Evolutionary conservation across 2,329 filamentous ascomycete genomes (phyloP), one percentile per base, ranked within the genome.

Genomic region (Hymenoscyphus repandus): DNA sequence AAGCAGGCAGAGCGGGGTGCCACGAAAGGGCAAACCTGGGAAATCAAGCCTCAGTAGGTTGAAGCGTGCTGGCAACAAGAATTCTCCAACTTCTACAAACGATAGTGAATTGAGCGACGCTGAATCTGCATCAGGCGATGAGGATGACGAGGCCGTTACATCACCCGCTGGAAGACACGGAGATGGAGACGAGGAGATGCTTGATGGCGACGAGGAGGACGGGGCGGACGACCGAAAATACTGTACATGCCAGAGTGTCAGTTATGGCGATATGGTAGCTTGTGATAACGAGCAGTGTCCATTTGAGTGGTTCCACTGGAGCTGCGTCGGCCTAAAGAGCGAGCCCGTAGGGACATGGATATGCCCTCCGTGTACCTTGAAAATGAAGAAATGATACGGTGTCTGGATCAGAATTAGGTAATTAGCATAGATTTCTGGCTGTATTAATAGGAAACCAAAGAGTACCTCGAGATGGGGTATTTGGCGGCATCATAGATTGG

Each of bases 261-360:
- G 86, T 68, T 90, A 88, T 64, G 88, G 88, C 54, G 86, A 92
- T 64, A 93, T 93, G 88, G 88, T 93, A 56, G 88, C 87, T 30
- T 93, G 88, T 71, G 88, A 93, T 72, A 92, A 92, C 67, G 82
- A 86, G 51, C 78, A 84, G 58, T 93, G 88, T 69, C 82, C 83
- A 42, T 88, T 81, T 64, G 88, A 93, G 70, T 93, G 88, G 88
- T 93, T 93, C 68, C 88, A 93, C 70, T 93, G 88, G 86, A 82
- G 74, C 39, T 86, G 83, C 61, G 83, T 86, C 45, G 80, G 82
- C 17, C 73, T 86, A 31, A 85, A 83, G 68, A 83, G 78, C 60
- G 82, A 85, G 65, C 83, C 83, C 6, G 79, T 79, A 50, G 83
- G 83, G 31, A 82, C 75, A 20, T 86, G 83, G 83, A 85, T 79